These are phyloP conservation scores for Ceratocystis eucalypticola DNA, from an alignment of 2,329 filamentous ascomycete species.

Conservation along the genomic window DNA sequence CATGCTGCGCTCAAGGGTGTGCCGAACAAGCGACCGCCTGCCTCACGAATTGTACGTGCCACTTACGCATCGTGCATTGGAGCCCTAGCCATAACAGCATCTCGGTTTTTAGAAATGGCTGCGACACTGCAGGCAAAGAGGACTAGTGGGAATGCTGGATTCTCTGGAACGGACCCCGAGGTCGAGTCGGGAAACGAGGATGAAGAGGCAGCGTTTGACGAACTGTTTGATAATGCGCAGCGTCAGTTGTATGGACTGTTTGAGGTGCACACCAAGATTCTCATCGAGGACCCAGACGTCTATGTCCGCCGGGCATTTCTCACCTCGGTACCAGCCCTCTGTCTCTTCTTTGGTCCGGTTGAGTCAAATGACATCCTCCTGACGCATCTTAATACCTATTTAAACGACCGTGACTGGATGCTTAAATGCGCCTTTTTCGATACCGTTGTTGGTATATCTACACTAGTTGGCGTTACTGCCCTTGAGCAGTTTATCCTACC, in stretches of 20 bases:
- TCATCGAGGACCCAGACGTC: slow-evolving; percentile 75
- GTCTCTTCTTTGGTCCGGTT: slow-evolving; percentile 86
- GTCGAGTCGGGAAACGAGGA: slow-evolving; percentile 57
- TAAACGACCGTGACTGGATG: slow-evolving; percentile 94
- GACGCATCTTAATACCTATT: slow-evolving; percentile 89
- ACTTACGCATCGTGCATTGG: slow-evolving; percentile 90
- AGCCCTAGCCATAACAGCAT: slow-evolving; percentile 72
- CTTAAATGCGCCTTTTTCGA: slow-evolving; percentile 95
- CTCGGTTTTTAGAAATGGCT: slow-evolving; percentile 78
- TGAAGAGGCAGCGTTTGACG: slow-evolving; percentile 56
- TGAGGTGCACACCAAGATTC: slow-evolving; percentile 73
- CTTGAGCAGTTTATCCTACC: slow-evolving; percentile 92
- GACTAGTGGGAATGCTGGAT: slow-evolving; percentile 31
- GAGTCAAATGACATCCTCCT: slow-evolving; percentile 91
- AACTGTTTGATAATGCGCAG: slow-evolving; percentile 76
- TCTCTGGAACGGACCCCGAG: slow-evolving; percentile 65
- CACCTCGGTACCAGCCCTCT: slow-evolving; percentile 79
- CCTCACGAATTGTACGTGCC: slow-evolving; percentile 62
- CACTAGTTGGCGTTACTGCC: slow-evolving; percentile 76
- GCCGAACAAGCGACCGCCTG: slow-evolving; percentile 27
- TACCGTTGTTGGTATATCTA: slow-evolving; percentile 80
- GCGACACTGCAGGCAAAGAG: slow-evolving; percentile 76
- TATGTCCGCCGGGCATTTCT: slow-evolving; percentile 84
- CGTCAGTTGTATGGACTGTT: slow-evolving; percentile 71
- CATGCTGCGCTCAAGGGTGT: slow-evolving; percentile 37